Conservation (phyloP, 345 rosid species). For the Gossypium turneri region DNA sequence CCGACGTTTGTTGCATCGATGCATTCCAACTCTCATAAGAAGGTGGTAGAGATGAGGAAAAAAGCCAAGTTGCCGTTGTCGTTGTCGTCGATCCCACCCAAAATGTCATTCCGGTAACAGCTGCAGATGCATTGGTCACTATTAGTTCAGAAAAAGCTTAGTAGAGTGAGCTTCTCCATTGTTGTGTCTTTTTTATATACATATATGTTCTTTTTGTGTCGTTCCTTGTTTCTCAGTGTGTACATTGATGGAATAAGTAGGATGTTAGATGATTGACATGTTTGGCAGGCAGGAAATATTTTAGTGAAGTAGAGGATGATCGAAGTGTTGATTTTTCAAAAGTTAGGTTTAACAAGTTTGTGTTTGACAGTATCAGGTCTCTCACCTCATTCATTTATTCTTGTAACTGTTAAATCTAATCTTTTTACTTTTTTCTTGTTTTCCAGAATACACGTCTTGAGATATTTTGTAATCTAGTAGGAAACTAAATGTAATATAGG, state of each 20-base stretch:
- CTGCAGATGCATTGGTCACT: slow-evolving; percentile 29
- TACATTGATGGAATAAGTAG: slow-evolving; percentile 42
- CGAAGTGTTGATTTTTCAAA: slow-evolving; percentile 18
- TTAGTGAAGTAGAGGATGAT: slow-evolving; percentile 13
- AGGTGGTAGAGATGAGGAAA: slow-evolving; percentile 75
- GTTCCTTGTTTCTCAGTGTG: slow-evolving; percentile 32
- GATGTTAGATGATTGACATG: slow-evolving; percentile 23
- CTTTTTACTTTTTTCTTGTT: not conserved
- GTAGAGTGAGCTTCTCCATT: slow-evolving; percentile 13
- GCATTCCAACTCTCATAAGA: slow-evolving; percentile 83
- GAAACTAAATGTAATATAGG: not conserved
- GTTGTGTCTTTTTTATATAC: slow-evolving; percentile 8
- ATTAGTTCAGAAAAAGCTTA: slow-evolving; percentile 11
- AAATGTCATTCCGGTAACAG: slow-evolving; percentile 27
- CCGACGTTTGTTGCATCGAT: slow-evolving; percentile 58
- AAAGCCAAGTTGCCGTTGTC: slow-evolving; percentile 23
- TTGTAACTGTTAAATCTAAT: slow-evolving; percentile 13
- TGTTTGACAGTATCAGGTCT: slow-evolving; percentile 1
- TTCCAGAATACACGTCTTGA: not conserved
- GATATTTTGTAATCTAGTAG: not conserved
- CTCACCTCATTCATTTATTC: slow-evolving; percentile 23
- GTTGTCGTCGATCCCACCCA: slow-evolving; percentile 10
- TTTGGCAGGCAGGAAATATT: slow-evolving; percentile 17
- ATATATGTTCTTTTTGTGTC: not conserved
- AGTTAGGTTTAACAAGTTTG: slow-evolving; percentile 6